These are phyloP conservation scores for Clitopilus passeckerianus DNA, from an alignment of 768 basidiomycete genomes.

Conservation along the genomic window DNA sequence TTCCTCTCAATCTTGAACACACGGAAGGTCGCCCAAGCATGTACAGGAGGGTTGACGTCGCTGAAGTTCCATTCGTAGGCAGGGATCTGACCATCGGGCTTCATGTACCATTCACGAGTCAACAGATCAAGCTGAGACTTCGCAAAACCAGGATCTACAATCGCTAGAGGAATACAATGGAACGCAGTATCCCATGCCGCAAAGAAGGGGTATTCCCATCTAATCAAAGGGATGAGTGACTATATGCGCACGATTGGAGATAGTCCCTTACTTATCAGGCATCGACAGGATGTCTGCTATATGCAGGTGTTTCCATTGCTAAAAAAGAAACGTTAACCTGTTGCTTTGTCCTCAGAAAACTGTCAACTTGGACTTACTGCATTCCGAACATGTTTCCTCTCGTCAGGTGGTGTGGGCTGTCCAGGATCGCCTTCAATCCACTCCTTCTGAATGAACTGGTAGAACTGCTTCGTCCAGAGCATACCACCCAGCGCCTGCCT, in stretches of 20 bases:
- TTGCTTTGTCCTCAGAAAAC: background rate
- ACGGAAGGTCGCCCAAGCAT: slow-evolving; percentile 98
- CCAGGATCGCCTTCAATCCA: slow-evolving; percentile 96
- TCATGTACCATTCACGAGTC: slow-evolving; percentile 99
- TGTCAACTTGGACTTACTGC: slow-evolving; percentile 38
- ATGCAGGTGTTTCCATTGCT: slow-evolving; percentile 97
- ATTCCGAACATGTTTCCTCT: slow-evolving; percentile 82
- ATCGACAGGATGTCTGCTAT: slow-evolving; percentile 95
- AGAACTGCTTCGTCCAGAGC: slow-evolving; percentile 99
- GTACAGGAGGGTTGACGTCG: slow-evolving; percentile 98
- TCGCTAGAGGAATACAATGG: slow-evolving; percentile 95
- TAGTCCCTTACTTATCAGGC: slow-evolving; percentile 82
- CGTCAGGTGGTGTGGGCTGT: slow-evolving; percentile 91
- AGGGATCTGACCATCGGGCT: slow-evolving; percentile 97
- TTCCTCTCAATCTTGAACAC: slow-evolving; percentile 99
- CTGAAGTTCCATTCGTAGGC: slow-evolving; percentile 99
- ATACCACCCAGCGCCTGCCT: slow-evolving; percentile 94
- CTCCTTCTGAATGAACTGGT: slow-evolving; percentile 92
- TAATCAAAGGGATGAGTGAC: slow-evolving; percentile 20
- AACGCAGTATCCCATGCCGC: slow-evolving; percentile 99
- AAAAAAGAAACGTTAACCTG: background rate
- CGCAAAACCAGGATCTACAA: slow-evolving; percentile 92
- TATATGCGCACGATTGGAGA: slow-evolving; percentile 2
- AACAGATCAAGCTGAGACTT: slow-evolving; percentile 97
- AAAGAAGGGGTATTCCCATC: slow-evolving; percentile 99